Conservation (phyloP, 2,329 filamentous ascomycete species). For the Trichoderma hamatum region DNA sequence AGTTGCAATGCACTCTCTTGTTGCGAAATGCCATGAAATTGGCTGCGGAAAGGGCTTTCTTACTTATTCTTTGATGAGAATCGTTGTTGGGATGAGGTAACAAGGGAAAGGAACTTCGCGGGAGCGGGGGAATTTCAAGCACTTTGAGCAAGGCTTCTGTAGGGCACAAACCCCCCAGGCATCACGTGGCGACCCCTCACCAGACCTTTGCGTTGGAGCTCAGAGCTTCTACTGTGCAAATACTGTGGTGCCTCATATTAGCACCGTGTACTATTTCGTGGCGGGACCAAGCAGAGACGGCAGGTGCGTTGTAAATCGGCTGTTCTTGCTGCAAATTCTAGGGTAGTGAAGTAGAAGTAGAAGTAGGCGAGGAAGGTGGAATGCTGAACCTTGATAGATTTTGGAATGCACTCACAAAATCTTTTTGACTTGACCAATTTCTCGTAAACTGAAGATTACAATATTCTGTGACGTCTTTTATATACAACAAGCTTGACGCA, state of each 20-base stretch:
- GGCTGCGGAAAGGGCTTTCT: constrained; percentile 30
- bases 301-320: constrained; percentile 10
- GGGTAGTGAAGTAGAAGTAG: neutral
- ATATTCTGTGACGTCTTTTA: neutral
- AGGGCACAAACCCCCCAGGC: constrained; percentile 44
- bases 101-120: constrained; percentile 34
- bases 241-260: neutral
- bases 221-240: neutral
- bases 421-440: neutral
- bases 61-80: constrained; percentile 52
- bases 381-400: neutral
- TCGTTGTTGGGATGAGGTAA: constrained; percentile 48
- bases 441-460: neutral
- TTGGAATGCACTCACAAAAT: neutral
- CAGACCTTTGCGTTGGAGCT: neutral
- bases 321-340: neutral
- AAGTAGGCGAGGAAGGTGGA: neutral
- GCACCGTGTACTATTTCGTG: constrained; percentile 1
- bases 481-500: neutral
- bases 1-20: constrained; percentile 6
- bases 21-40: constrained; percentile 6
- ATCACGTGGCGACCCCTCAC: constrained; percentile 38
- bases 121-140: constrained; percentile 37
- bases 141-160: constrained; percentile 39
- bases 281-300: neutral